phyloP scores from a whole-genome alignment of 805 yeast species.

The Cyberlindnera bimundalis region DNA sequence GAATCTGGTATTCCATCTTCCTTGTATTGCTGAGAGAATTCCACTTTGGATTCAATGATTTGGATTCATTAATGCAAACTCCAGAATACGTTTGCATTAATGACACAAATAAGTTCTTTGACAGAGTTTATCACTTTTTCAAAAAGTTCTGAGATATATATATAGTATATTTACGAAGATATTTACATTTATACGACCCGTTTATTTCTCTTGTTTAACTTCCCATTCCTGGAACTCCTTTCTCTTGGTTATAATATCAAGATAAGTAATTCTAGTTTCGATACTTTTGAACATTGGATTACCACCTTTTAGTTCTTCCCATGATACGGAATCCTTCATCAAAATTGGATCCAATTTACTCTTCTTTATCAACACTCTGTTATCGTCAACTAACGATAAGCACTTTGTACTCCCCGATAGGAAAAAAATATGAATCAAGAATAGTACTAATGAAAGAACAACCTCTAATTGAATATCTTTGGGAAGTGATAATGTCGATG shows the following conservation, averaged over 20 bases:
- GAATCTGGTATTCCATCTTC: conserved; percentile 36
- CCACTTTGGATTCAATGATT: conserved; percentile 47
- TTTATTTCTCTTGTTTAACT: background rate
- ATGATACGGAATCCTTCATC: conserved; percentile 45
- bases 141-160: conserved; percentile 16
- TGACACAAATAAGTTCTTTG: conserved; percentile 23
- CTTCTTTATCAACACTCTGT: conserved; percentile 29
- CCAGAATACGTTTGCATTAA: conserved; percentile 9
- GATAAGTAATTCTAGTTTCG: conserved; percentile 49
- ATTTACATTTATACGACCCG: background rate
- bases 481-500: conserved; percentile 32
- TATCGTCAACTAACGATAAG: conserved; percentile 28
- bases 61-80: conserved; percentile 25
- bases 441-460: conserved; percentile 41
- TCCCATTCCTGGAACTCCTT: conserved; percentile 33
- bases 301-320: conserved; percentile 45
- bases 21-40: conserved; percentile 42
- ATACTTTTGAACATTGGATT: conserved; percentile 39
- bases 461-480: conserved; percentile 51
- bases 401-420: conserved; percentile 19
- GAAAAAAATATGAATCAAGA: conserved; percentile 29
- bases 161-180: background rate
- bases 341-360: conserved; percentile 43
- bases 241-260: conserved; percentile 47
- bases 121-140: conserved; percentile 17